Conservation (phyloP, 2,329 filamentous ascomycete genomes). For the Pyricularia sp. region DNA sequence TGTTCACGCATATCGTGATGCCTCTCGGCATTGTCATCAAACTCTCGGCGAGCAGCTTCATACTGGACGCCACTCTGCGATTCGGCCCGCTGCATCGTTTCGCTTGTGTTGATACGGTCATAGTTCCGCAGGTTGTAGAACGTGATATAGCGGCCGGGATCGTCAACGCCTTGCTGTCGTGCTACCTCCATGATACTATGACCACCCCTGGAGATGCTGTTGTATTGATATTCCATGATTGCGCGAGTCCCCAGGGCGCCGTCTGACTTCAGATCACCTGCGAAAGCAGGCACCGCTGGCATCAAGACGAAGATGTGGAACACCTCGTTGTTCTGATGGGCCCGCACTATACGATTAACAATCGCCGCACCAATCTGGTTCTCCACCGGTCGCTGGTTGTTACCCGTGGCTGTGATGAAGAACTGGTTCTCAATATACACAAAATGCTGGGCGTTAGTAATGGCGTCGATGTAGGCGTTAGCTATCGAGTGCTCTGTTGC, state of each 20-base stretch:
- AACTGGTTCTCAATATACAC: constrained; percentile 82
- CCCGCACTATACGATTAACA: constrained; percentile 66
- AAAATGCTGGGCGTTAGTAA: constrained; percentile 60
- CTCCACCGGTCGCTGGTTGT: constrained; percentile 60
- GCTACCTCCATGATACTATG: constrained; percentile 70
- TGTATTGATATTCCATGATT: constrained; percentile 85
- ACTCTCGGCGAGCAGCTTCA: constrained; percentile 53
- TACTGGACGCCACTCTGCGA: constrained; percentile 56
- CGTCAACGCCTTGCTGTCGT: constrained; percentile 50
- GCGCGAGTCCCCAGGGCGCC: constrained; percentile 68
- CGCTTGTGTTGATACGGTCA: constrained; percentile 68
- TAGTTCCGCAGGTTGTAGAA: constrained; percentile 84
- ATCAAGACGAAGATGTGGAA: constrained; percentile 74
- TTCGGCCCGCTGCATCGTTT: constrained; percentile 51
- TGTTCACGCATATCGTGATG: constrained; percentile 25
- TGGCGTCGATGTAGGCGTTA: constrained; percentile 71
- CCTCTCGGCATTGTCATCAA: constrained; percentile 47
- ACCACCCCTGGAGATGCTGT: constrained; percentile 67
- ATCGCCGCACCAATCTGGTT: constrained; percentile 75
- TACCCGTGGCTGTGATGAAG: constrained; percentile 73
- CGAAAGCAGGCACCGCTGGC: constrained; percentile 73
- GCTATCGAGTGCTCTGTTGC: constrained; percentile 66
- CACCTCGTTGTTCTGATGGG: constrained; percentile 52
- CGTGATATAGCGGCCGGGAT: constrained; percentile 64
- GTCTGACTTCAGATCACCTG: constrained; percentile 67